Evolutionary conservation across 2,329 filamentous ascomycete genomes (phyloP).

Genomic region (Emmonsia crescens): DNA sequence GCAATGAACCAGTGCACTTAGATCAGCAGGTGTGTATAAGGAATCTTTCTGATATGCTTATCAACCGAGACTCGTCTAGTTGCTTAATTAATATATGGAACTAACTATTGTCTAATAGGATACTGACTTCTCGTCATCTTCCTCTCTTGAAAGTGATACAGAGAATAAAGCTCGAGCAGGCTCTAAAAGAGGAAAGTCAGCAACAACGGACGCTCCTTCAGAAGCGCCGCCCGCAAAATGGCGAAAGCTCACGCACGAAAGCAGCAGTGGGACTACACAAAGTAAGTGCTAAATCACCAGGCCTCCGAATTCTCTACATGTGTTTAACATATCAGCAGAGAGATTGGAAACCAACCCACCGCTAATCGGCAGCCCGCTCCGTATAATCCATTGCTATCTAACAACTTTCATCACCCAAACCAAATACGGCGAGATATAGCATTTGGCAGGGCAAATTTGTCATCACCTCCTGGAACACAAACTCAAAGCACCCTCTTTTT

Average conservation of each 20-base stretch:
- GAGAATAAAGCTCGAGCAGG: neutral
- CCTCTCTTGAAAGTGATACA: neutral
- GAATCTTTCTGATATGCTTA: neutral
- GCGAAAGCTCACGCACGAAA: neutral
- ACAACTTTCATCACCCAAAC: neutral
- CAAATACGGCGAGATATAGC: neutral
- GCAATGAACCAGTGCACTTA: neutral
- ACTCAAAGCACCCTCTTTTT: neutral
- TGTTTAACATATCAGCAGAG: neutral
- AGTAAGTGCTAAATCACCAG: neutral
- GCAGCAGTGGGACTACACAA: neutral
- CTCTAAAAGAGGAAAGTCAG: neutral
- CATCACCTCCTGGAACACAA: neutral
- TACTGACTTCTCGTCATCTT: neutral
- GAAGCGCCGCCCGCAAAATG: neutral
- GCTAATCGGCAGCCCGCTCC: neutral
- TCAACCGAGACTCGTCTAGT: neutral
- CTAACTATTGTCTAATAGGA: neutral
- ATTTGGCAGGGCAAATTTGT: neutral
- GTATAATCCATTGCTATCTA: neutral
- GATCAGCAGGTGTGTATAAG: neutral
- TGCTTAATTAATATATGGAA: neutral
- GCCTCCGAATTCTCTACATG: neutral
- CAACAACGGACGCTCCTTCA: neutral
- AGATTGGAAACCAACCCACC: neutral